Percentiles rank a stretch among this genome's conserved stretches.
These are phyloP conservation scores for Populus tremula DNA, from an alignment of 345 rosid species.

Conservation along the genomic window DNA sequence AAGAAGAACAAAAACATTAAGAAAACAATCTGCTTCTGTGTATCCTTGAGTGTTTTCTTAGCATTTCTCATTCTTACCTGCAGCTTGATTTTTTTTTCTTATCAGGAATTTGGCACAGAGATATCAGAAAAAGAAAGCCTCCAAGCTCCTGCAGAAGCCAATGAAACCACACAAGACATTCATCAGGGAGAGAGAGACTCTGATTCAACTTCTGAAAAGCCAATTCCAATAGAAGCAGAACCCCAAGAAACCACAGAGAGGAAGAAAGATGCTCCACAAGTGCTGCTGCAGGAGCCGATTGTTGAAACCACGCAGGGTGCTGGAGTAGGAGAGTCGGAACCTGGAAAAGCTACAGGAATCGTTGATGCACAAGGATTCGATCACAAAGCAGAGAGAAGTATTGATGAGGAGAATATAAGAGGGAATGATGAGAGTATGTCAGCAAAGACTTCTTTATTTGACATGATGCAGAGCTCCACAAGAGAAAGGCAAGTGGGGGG, in stretches of 20 bases:
- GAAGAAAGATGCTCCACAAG: conserved; percentile 21
- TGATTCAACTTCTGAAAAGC: conserved; percentile 21
- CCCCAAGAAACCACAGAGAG: conserved; percentile 16
- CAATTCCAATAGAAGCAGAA: conserved; percentile 30
- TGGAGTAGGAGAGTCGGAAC: conserved; percentile 20
- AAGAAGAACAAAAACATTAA: too few relatives aligned
- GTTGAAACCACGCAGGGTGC: conserved; percentile 23
- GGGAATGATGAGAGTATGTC: conserved; percentile 18
- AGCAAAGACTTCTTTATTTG: conserved; percentile 38
- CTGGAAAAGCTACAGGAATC: conserved; percentile 25
- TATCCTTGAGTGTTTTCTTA: neutral
- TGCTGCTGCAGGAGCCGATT: conserved; percentile 17
- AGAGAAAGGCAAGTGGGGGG: conserved; percentile 23
- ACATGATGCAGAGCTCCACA: conserved; percentile 42
- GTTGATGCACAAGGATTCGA: conserved; percentile 23
- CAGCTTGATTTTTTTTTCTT: conserved; percentile 16
- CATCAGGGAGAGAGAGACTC: conserved; percentile 26
- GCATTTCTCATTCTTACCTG: neutral
- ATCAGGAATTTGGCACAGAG: conserved; percentile 34
- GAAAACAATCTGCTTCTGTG: neutral
- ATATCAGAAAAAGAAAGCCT: conserved; percentile 16
- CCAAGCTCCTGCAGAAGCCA: conserved; percentile 14
- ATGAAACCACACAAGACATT: conserved; percentile 17
- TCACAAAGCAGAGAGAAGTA: conserved; percentile 19
- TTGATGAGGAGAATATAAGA: conserved; percentile 18